Conservation (phyloP, 2,329 filamentous ascomycete genomes). For the Waltergamsia citrina region DNA sequence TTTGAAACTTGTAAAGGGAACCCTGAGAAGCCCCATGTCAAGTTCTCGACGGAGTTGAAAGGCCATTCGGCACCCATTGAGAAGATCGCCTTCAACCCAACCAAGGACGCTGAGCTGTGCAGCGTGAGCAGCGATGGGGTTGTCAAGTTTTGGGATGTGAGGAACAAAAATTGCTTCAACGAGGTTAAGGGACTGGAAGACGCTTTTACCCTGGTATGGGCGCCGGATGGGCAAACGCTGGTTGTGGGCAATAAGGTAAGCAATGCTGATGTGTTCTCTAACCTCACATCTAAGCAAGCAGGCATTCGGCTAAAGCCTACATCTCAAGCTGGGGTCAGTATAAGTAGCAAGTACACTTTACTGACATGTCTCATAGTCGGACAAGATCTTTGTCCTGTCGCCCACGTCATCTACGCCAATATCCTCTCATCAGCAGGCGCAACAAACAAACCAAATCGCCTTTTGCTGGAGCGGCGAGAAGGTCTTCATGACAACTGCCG, state of each 20-base stretch:
- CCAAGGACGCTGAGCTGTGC: slow-evolving; percentile 67
- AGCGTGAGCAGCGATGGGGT: slow-evolving; percentile 66
- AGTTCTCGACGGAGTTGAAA: slow-evolving; percentile 67
- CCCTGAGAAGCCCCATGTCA: slow-evolving; percentile 63
- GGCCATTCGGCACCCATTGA: slow-evolving; percentile 58
- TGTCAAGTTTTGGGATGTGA: slow-evolving; percentile 72
- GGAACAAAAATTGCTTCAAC: slow-evolving; percentile 60
- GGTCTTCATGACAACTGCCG: slow-evolving; percentile 60
- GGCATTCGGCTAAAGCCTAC: too few relatives aligned
- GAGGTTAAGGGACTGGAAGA: slow-evolving; percentile 58
- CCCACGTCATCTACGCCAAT: slow-evolving; percentile 47
- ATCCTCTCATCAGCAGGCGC: slow-evolving; percentile 48
- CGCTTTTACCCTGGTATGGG: slow-evolving; percentile 65
- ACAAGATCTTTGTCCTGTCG: slow-evolving; percentile 53
- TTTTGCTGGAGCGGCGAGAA: slow-evolving; percentile 68
- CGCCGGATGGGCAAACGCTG: slow-evolving; percentile 58
- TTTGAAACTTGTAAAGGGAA: slow-evolving; percentile 45
- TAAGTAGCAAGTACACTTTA: neutral
- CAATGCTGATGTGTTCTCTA: too few relatives aligned
- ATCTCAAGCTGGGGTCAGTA: neutral
- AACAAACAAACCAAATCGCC: slow-evolving; percentile 62
- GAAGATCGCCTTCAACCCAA: slow-evolving; percentile 69
- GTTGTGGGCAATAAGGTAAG: slow-evolving; percentile 65
- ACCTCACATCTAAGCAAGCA: too few relatives aligned
- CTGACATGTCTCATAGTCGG: slow-evolving; percentile 32